Evolutionary conservation across 2,329 filamentous ascomycete genomes (phyloP), one percentile per base, ranked within the genome.

Genomic region (Aureobasidium sp.): DNA sequence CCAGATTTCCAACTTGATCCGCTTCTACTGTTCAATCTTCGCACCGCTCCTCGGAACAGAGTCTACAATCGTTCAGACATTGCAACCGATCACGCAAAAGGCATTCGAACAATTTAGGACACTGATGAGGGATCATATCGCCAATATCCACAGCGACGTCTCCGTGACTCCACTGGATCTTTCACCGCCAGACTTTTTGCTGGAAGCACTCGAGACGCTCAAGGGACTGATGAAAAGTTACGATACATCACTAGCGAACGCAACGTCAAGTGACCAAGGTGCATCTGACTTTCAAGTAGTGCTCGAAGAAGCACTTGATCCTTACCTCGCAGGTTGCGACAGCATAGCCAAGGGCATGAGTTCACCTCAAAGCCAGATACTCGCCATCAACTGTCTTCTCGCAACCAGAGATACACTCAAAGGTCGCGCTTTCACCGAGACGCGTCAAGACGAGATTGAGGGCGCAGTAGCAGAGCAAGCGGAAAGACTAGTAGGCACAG

Each of bases 21-120:
- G 81, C 35, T 98, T 98, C 70, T 98, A 98, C 70, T 83, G 81
- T 25, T 77, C 81, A 57, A 96, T 90, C 1, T 96, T 97, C 66
- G 73, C 81, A 14, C 91, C 86, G 61, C 75, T 97, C 0, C 74
- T 97, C 0, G 85, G 87, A 2, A 62, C 76, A 2, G 76, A 83
- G 10, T 88, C 88, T 0, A 74, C 79, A 7, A 74, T 96, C 0
- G 75, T 90, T 0, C 83, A 86, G 3, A 78, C 84, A 2, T 79
- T 95, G 48, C 70, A 73, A 3, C 78, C 74, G 2, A 74, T 96
- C 1, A 85, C 93, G 65, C 78, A 81, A 16, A 88, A 88, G 56
- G 88, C 90, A 1, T 74, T 95, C 55, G 78, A 84, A 7, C 88
- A 94, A 64, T 96, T 97, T 73, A 81, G 86, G 49, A 80, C 82